Percentiles rank a stretch among this genome's conserved stretches.
Conservation (phyloP, 306 rosid species). For the Prunus mira region DNA sequence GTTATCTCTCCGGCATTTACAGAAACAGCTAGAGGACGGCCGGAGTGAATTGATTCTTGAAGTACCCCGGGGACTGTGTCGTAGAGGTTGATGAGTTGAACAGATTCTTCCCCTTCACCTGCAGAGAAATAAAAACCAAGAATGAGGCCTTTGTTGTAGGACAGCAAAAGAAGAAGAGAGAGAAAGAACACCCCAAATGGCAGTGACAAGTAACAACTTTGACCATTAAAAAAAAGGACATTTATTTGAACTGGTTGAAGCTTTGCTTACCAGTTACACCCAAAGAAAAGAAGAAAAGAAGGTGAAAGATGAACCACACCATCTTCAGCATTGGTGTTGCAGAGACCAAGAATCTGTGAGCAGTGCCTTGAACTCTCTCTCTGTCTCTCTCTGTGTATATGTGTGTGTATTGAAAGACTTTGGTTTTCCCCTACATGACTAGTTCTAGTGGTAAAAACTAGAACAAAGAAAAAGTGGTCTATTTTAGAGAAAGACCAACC, state of each 20-base stretch:
- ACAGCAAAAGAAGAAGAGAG: not conserved
- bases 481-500: not conserved
- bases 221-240: not conserved
- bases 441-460: not conserved
- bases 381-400: not conserved
- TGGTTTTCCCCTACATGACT: not conserved
- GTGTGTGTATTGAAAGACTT: not conserved
- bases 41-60: conserved; percentile 30
- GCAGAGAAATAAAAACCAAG: conserved; percentile 20
- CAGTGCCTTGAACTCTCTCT: not conserved
- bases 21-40: conserved; percentile 59
- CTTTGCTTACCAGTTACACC: conserved; percentile 48
- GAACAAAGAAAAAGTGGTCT: not conserved
- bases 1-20: conserved; percentile 39
- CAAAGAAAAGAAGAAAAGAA: conserved; percentile 32
- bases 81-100: conserved; percentile 43
- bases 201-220: not conserved
- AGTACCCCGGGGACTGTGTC: not conserved
- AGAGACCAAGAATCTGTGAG: not conserved
- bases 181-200: not conserved
- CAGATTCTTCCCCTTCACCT: conserved; percentile 55
- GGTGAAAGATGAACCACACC: conserved; percentile 29
- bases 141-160: not conserved
- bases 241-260: conserved; percentile 1
- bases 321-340: conserved; percentile 32